phyloP scores from a whole-genome alignment of 257 asterid genomes.

The Solanum megistacrolobum region DNA sequence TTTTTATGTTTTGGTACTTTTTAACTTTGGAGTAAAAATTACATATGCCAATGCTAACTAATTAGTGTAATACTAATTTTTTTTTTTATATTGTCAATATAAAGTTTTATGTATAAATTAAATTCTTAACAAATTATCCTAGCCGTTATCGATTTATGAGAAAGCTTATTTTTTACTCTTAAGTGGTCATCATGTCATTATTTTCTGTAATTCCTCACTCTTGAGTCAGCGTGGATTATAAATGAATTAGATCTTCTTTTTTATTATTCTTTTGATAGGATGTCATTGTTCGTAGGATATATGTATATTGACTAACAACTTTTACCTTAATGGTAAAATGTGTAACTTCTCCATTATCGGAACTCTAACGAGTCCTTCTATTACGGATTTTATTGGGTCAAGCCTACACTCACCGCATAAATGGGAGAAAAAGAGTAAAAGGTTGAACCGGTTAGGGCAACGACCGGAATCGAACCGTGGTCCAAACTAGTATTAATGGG shows the following conservation, averaged over 20 bases:
- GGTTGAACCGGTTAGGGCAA: neutral
- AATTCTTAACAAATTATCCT: too few species aligned
- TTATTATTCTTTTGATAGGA: neutral
- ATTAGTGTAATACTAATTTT: too few species aligned
- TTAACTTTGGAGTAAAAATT: neutral
- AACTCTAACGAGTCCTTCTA: neutral
- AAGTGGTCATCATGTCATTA: neutral
- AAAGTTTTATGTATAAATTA: too few species aligned
- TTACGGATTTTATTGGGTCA: neutral
- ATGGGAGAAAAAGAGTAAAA: neutral
- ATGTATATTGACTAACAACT: neutral
- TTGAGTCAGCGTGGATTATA: too few species aligned
- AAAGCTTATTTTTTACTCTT: neutral
- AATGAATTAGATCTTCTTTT: too few species aligned
- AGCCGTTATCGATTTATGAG: neutral
- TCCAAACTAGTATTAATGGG: neutral
- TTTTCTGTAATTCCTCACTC: neutral
- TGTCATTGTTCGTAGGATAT: neutral
- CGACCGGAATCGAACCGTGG: neutral
- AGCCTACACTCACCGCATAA: neutral
- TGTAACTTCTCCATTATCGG: neutral
- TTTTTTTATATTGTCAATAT: too few species aligned
- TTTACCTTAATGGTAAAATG: neutral
- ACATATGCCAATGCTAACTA: neutral
- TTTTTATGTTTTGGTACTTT: neutral